Conservation (phyloP, 1,284 basidiomycete genomes). For the Cryptococcus deneoformans region DNA sequence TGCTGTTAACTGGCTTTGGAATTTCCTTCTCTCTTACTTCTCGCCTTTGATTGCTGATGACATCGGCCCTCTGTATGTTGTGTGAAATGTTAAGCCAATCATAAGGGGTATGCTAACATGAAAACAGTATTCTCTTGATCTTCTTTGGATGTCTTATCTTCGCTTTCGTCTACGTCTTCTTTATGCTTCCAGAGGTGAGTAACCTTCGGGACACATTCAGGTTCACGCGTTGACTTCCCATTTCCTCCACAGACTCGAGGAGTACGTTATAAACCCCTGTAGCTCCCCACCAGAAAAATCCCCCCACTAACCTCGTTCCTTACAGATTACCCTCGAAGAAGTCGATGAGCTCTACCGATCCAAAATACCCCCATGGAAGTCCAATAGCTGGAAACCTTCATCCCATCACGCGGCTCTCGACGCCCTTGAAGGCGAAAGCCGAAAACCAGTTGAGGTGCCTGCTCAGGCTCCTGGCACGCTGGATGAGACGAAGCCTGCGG, state of each 20-base stretch:
- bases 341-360: slow-evolving; percentile 71
- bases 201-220: slow-evolving; percentile 56
- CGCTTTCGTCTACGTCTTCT: slow-evolving; percentile 61
- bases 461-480: too few species aligned
- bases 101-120: not conserved
- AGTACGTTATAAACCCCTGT: too few species aligned
- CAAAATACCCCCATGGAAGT: slow-evolving; percentile 64
- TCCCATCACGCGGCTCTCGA: slow-evolving; percentile 7
- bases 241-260: not conserved
- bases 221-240: not conserved
- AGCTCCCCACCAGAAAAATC: not conserved
- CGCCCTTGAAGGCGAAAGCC: slow-evolving; percentile 1
- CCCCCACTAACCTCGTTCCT: not conserved
- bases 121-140: slow-evolving; percentile 54
- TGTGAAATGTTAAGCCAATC: not conserved
- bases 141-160: slow-evolving; percentile 63
- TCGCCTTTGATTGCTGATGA: slow-evolving; percentile 56
- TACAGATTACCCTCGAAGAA: slow-evolving; percentile 64
- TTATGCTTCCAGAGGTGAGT: slow-evolving; percentile 57
- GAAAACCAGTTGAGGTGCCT: too few species aligned
- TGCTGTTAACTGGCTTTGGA: slow-evolving; percentile 52
- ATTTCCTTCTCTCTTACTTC: slow-evolving; percentile 61
- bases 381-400: slow-evolving; percentile 58
- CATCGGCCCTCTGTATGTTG: slow-evolving; percentile 58
- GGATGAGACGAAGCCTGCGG: too few species aligned